These are phyloP conservation scores for Calophaca sinica DNA, from an alignment of 306 rosid species.

Conservation along the genomic window DNA sequence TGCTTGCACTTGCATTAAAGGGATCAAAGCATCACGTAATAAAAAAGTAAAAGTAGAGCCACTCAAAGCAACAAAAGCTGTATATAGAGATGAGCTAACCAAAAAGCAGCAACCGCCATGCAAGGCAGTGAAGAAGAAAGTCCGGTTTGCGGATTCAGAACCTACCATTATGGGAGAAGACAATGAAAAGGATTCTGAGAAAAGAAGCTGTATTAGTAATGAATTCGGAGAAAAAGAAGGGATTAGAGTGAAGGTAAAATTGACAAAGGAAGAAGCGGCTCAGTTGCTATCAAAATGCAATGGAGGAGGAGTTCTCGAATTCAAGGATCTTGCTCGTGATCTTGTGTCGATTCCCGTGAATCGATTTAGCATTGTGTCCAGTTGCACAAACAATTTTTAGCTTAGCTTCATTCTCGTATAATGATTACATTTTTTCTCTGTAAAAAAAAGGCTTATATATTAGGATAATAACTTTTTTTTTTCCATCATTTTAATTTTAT, in stretches of 20 bases:
- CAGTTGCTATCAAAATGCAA: slow-evolving; percentile 64
- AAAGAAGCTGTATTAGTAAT: neutral
- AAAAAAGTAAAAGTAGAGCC: slow-evolving; percentile 37
- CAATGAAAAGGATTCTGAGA: neutral
- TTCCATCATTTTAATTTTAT: too few relatives aligned
- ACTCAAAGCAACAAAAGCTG: neutral
- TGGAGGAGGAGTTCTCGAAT: slow-evolving; percentile 63
- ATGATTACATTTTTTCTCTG: too few relatives aligned
- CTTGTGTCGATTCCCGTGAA: slow-evolving; percentile 47
- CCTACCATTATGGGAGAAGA: slow-evolving; percentile 57
- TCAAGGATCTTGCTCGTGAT: slow-evolving; percentile 62
- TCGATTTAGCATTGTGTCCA: slow-evolving; percentile 40
- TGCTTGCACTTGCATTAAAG: slow-evolving; percentile 41
- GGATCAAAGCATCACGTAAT: slow-evolving; percentile 12
- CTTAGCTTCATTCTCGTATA: neutral
- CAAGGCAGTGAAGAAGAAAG: slow-evolving; percentile 46
- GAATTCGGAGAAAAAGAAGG: slow-evolving; percentile 34
- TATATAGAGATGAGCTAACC: slow-evolving; percentile 60
- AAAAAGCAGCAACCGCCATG: slow-evolving; percentile 41
- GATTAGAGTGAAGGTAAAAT: slow-evolving; percentile 62
- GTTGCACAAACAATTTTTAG: neutral
- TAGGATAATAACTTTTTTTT: too few relatives aligned
- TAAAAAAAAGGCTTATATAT: too few relatives aligned
- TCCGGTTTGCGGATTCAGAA: slow-evolving; percentile 46
- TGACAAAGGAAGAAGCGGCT: slow-evolving; percentile 79